Percentiles rank a stretch among this genome's conserved stretches.
Evolutionary conservation across 2,329 filamentous ascomycete species (phyloP).

Genomic region (Grosmannia huntii): DNA sequence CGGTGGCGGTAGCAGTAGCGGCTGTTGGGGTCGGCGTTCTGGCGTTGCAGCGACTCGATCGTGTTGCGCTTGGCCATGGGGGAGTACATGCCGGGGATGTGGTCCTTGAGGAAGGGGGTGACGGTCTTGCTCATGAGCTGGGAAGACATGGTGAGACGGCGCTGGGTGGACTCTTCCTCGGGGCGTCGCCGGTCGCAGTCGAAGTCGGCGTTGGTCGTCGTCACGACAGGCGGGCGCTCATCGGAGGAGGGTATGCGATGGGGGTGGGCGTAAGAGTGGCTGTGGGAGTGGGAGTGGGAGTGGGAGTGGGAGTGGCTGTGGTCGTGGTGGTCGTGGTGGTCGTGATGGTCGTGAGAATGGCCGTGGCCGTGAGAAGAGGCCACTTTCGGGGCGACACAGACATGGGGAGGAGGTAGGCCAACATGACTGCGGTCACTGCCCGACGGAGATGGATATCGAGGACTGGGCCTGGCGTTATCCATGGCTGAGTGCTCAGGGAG

Average conservation of each 20-base stretch:
- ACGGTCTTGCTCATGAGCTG: conserved; percentile 67
- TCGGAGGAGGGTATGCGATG: neutral
- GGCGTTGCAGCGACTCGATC: conserved; percentile 23
- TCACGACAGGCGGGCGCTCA: neutral
- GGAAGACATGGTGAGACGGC: conserved; percentile 43
- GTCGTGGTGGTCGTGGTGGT: neutral
- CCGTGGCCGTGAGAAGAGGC: neutral
- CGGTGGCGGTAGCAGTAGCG: conserved; percentile 93
- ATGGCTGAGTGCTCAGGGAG: conserved; percentile 1
- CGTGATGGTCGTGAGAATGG: neutral
- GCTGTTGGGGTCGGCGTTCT: conserved; percentile 53
- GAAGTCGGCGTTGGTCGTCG: conserved; percentile 15
- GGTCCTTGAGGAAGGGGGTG: conserved; percentile 77
- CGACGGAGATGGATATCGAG: neutral
- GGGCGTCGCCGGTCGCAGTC: conserved; percentile 39
- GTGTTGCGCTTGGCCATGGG: conserved; percentile 51
- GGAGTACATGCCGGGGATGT: conserved; percentile 82
- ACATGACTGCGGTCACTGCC: neutral
- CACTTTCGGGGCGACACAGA: neutral
- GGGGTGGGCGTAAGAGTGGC: no score
- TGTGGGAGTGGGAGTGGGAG: no score
- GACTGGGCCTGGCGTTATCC: conserved; percentile 9
- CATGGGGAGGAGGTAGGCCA: neutral
- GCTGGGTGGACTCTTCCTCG: conserved; percentile 34
- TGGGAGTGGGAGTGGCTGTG: neutral